These are phyloP conservation scores for Mycena maculata DNA, from an alignment of 768 basidiomycete species.

Conservation along the genomic window DNA sequence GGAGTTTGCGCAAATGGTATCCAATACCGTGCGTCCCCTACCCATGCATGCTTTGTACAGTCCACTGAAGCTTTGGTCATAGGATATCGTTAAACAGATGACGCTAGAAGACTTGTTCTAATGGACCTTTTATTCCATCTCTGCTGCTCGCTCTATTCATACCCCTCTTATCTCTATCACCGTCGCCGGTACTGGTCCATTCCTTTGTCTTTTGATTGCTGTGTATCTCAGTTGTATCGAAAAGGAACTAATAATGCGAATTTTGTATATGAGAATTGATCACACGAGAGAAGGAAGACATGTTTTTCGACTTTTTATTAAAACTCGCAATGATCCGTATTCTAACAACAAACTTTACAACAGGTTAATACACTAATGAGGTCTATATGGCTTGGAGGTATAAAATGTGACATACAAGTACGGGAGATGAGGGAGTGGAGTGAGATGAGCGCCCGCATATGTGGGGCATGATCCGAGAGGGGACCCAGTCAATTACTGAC, in stretches of 20 bases:
- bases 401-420: slow-evolving; percentile 23
- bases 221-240: slow-evolving; percentile 31
- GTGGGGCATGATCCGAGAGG: neutral
- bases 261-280: slow-evolving; percentile 21
- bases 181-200: slow-evolving; percentile 22
- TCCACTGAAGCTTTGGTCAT: slow-evolving; percentile 2
- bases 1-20: slow-evolving; percentile 96
- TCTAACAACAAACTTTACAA: slow-evolving; percentile 23
- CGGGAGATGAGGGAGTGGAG: slow-evolving; percentile 10
- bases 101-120: slow-evolving; percentile 94
- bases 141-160: slow-evolving; percentile 21
- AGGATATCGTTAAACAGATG: slow-evolving; percentile 99
- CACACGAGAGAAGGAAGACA: neutral
- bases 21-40: slow-evolving; percentile 82
- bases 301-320: slow-evolving; percentile 6
- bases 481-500: slow-evolving; percentile 17
- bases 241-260: slow-evolving; percentile 33
- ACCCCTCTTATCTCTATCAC: slow-evolving; percentile 29
- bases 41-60: neutral
- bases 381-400: slow-evolving; percentile 14
- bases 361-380: slow-evolving; percentile 20
- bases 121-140: slow-evolving; percentile 34
- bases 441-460: neutral
- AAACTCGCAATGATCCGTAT: neutral
- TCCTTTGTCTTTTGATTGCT: slow-evolving; percentile 24